Evolutionary conservation across 495 filamentous ascomycete species (phyloP).

Genomic region (Xylaria longipes): DNA sequence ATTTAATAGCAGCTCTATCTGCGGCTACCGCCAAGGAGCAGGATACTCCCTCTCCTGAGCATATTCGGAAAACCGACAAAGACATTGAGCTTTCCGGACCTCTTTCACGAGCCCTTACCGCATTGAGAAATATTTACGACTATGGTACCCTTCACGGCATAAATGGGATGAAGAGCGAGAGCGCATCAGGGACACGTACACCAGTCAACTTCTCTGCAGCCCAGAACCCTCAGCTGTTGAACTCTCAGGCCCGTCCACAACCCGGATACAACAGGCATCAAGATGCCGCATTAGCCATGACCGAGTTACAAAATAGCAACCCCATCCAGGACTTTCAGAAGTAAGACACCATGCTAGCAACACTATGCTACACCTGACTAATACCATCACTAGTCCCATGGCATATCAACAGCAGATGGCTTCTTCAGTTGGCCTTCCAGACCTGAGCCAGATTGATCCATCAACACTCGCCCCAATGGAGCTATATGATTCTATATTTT

Average conservation of each 20-base stretch:
- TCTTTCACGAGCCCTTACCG: slow-evolving; percentile 57
- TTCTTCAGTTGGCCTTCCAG: slow-evolving; percentile 38
- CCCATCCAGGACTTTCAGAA: slow-evolving; percentile 45
- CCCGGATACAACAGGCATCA: slow-evolving; percentile 55
- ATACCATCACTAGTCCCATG: slow-evolving; percentile 29
- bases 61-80: slow-evolving; percentile 54
- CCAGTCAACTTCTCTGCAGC: slow-evolving; percentile 39
- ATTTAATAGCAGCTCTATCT: slow-evolving; percentile 61
- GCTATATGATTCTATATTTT: slow-evolving; percentile 64
- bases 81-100: slow-evolving; percentile 64
- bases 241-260: slow-evolving; percentile 39
- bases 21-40: slow-evolving; percentile 61
- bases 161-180: slow-evolving; percentile 49
- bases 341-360: slow-evolving; percentile 25
- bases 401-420: slow-evolving; percentile 43
- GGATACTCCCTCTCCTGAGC: slow-evolving; percentile 49
- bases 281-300: slow-evolving; percentile 62
- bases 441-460: slow-evolving; percentile 51
- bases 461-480: slow-evolving; percentile 61
- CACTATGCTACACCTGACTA: not conserved
- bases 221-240: slow-evolving; percentile 29
- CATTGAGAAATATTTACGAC: slow-evolving; percentile 65
- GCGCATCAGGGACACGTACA: slow-evolving; percentile 49
- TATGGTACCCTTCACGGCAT: slow-evolving; percentile 54
- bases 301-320: slow-evolving; percentile 58